Conservation (phyloP, 208 protist genomes). For the Leishmania tarentolae region DNA sequence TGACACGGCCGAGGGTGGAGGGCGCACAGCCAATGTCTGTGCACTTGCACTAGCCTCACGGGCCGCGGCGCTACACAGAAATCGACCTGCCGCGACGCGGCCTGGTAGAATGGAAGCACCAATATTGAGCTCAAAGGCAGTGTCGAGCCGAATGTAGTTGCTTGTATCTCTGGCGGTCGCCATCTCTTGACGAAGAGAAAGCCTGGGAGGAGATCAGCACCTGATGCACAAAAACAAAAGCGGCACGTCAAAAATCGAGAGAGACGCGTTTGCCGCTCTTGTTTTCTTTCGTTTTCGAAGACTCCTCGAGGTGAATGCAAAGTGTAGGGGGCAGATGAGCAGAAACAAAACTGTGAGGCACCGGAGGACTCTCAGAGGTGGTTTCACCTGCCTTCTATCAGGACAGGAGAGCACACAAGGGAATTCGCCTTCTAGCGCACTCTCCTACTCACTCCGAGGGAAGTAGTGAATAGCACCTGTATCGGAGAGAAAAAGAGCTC, state of each 20-base stretch:
- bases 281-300: not conserved
- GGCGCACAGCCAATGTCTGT: conserved; percentile 19
- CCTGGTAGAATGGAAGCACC: conserved; percentile 52
- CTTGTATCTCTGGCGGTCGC: conserved; percentile 3
- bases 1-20: conserved; percentile 39
- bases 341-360: not conserved
- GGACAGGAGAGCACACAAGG: not conserved
- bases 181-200: conserved; percentile 12
- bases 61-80: conserved; percentile 41
- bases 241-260: not conserved
- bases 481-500: not conserved
- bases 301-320: not conserved
- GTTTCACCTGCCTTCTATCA: not conserved
- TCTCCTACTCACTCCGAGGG: not conserved
- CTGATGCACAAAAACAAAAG: not conserved
- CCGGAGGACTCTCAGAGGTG: not conserved
- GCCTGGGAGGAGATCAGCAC: not conserved
- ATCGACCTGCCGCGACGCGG: conserved; percentile 67
- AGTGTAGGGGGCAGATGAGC: not conserved
- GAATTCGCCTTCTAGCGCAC: not conserved
- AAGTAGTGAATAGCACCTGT: not conserved
- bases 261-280: not conserved
- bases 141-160: conserved; percentile 49
- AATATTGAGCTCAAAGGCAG: conserved; percentile 67
- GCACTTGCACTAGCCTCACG: conserved; percentile 8